Conservation (phyloP, 495 filamentous ascomycete genomes). For the Penicillium soppii region DNA sequence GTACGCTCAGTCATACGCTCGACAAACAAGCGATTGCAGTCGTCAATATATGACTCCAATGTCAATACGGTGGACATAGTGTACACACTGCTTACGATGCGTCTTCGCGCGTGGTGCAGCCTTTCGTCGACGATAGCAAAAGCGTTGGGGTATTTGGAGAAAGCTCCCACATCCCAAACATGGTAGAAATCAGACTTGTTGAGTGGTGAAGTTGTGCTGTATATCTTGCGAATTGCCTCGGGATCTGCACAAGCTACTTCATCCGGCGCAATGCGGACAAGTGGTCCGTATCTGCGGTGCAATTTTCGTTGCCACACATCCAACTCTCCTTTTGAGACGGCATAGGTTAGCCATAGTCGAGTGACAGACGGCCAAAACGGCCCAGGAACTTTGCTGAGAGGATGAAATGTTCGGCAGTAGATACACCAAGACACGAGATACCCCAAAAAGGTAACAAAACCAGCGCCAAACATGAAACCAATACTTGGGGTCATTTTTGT, state of each 20-base stretch:
- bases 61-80: constrained; percentile 20
- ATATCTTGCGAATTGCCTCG: constrained; percentile 22
- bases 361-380: constrained; percentile 16
- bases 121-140: constrained; percentile 16
- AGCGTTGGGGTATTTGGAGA: constrained; percentile 11
- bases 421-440: constrained; percentile 12
- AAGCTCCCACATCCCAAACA: constrained; percentile 10
- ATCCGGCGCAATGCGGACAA: constrained; percentile 28
- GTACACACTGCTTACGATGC: constrained; percentile 22
- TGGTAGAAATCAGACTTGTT: constrained; percentile 21
- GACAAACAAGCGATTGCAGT: constrained; percentile 16
- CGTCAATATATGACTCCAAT: constrained; percentile 16
- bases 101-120: constrained; percentile 16
- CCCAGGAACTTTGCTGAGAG: constrained; percentile 14
- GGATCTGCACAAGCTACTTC: constrained; percentile 26
- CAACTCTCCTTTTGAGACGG: constrained; percentile 9
- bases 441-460: neutral
- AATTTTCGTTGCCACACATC: constrained; percentile 11
- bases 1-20: constrained; percentile 17
- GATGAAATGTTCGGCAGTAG: constrained; percentile 15
- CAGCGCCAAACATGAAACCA: neutral
- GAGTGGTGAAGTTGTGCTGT: constrained; percentile 9
- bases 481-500: neutral
- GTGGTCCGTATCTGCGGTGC: constrained; percentile 19
- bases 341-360: constrained; percentile 12